phyloP scores from a whole-genome alignment of 257 asterid genomes.

The Gentiana macrophylla region DNA sequence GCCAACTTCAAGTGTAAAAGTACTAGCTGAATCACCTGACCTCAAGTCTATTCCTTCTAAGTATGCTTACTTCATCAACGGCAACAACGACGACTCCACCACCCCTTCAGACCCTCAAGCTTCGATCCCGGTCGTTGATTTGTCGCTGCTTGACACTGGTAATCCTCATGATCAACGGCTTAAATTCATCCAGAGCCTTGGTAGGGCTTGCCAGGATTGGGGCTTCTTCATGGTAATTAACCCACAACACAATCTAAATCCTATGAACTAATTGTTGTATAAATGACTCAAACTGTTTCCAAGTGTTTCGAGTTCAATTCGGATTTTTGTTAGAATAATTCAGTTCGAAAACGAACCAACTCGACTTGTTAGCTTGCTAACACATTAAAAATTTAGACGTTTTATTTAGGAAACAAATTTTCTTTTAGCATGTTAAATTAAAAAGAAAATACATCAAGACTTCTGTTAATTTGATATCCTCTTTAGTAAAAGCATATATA shows the following conservation, averaged over 20 bases:
- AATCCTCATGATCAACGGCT: conserved; percentile 15
- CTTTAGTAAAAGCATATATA: background rate
- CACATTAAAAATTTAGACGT: no score
- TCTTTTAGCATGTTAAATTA: no score
- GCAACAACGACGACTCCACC: background rate
- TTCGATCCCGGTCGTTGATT: conserved; percentile 33
- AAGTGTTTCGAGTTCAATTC: no score
- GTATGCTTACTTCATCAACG: conserved; percentile 3
- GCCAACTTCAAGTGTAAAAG: conserved; percentile 6
- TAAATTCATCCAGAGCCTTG: conserved; percentile 18
- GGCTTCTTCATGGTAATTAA: conserved; percentile 37
- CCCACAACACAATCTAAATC: no score
- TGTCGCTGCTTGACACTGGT: conserved; percentile 21
- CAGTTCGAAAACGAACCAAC: no score
- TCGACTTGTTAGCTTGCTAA: no score
- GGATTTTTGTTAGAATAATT: no score
- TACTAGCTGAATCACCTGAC: conserved; percentile 14
- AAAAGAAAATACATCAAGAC: background rate
- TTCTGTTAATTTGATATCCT: background rate
- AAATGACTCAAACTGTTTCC: no score
- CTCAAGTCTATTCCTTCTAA: conserved; percentile 14
- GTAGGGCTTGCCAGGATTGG: conserved; percentile 35
- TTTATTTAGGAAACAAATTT: no score
- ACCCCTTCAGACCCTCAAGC: conserved; percentile 12
- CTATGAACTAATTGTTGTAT: no score